Conservation (phyloP, 148 eudicot species). For the Chenopodium quinoa region DNA sequence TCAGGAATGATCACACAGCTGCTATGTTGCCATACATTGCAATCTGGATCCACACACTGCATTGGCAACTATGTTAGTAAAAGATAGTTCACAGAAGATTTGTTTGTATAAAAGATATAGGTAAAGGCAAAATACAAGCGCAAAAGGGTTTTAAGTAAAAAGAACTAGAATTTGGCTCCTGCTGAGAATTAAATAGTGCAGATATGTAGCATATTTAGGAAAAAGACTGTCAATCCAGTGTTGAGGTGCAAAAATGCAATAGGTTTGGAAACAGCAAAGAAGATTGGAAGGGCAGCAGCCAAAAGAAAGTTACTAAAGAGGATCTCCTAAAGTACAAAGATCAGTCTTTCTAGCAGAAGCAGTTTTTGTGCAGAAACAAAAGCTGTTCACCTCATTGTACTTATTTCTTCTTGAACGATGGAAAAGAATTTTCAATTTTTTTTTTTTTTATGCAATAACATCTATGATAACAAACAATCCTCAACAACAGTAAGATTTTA, state of each 20-base stretch:
- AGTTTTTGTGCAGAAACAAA: neutral
- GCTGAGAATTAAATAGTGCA: neutral
- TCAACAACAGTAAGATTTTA: too few relatives aligned
- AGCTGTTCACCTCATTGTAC: neutral
- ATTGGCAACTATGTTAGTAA: conserved; percentile 19
- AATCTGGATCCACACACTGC: conserved; percentile 78
- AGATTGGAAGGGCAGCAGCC: neutral
- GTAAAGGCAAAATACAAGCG: neutral
- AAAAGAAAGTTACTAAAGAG: neutral
- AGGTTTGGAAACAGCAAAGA: neutral
- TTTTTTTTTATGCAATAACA: neutral
- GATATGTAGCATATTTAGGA: neutral
- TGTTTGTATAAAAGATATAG: neutral
- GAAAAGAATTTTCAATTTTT: neutral
- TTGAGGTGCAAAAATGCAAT: neutral
- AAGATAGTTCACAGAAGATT: conserved; percentile 1
- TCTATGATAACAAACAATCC: too few relatives aligned
- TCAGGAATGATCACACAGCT: conserved; percentile 67
- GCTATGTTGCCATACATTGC: conserved; percentile 80
- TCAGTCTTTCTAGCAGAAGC: neutral
- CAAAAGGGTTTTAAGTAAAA: neutral
- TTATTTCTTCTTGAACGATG: neutral
- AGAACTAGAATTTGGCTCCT: neutral
- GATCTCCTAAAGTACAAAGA: neutral
- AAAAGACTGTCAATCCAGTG: neutral